These are phyloP conservation scores for Neocucurbitaria cava DNA, from an alignment of 2,329 filamentous ascomycete species.

Conservation along the genomic window DNA sequence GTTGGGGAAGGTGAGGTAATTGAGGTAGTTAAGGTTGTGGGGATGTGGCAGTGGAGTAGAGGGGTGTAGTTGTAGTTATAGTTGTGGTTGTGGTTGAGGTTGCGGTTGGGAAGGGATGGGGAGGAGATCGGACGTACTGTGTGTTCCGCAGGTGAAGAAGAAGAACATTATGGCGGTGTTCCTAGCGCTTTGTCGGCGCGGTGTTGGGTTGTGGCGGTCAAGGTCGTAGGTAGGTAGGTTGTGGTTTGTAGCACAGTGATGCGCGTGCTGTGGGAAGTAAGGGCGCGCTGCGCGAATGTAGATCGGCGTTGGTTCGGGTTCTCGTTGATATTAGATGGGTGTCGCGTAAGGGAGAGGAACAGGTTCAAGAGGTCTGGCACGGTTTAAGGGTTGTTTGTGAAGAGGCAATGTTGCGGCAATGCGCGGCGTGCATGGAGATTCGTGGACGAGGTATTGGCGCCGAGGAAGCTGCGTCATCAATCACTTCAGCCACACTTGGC, in stretches of 20 bases:
- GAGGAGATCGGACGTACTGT: conserved; percentile 47
- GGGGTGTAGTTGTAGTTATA: not conserved
- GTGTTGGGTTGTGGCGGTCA: not conserved
- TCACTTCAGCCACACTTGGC: conserved; percentile 38
- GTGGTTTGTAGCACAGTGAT: not conserved
- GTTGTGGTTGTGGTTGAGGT: no score
- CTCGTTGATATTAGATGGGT: not conserved
- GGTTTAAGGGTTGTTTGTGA: not conserved
- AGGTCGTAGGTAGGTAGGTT: no score
- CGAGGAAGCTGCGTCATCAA: conserved; percentile 27
- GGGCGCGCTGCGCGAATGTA: not conserved
- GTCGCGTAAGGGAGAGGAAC: not conserved
- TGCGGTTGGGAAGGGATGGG: not conserved
- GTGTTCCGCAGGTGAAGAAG: conserved; percentile 60
- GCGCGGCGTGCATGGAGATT: conserved; percentile 6
- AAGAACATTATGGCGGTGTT: conserved; percentile 50
- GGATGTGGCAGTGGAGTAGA: no score
- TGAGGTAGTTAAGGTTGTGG: no score
- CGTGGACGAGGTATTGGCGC: conserved; percentile 18
- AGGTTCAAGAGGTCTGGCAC: not conserved
- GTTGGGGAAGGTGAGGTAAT: no score
- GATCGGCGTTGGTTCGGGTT: not conserved
- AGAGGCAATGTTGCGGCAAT: conserved; percentile 1
- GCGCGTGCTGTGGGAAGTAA: not conserved
- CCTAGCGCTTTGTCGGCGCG: conserved; percentile 3